A percentile compares a stretch with the other conserved stretches of the same genome.
Evolutionary conservation across 345 rosid species (phyloP).

Genomic region (Acer negundo): DNA sequence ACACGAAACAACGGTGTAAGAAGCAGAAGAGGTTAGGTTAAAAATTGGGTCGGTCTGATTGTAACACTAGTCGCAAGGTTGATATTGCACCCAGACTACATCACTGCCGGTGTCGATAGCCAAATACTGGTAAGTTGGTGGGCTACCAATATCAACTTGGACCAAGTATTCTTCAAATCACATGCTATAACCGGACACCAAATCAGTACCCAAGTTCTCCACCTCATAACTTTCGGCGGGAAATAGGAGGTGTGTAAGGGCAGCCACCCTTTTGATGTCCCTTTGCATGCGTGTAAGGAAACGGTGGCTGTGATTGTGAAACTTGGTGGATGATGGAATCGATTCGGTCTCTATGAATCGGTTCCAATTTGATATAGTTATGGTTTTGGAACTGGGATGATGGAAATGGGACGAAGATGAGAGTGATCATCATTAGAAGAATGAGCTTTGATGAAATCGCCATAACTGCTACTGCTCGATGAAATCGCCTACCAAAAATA

Average conservation of each 20-base stretch:
- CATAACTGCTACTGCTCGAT: too few species aligned
- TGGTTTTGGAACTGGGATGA: slow-evolving; percentile 10
- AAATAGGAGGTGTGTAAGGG: slow-evolving; percentile 51
- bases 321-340: slow-evolving; percentile 21
- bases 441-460: too few species aligned
- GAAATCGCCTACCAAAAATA: too few species aligned
- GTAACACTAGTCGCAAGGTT: too few species aligned
- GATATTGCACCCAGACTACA: slow-evolving; percentile 96
- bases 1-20: slow-evolving; percentile 61
- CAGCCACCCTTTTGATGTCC: slow-evolving; percentile 57
- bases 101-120: slow-evolving; percentile 95
- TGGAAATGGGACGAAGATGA: too few species aligned
- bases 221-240: slow-evolving; percentile 21
- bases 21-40: slow-evolving; percentile 43
- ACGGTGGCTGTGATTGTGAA: slow-evolving; percentile 25
- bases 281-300: slow-evolving; percentile 65
- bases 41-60: slow-evolving; percentile 89
- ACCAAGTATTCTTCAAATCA: slow-evolving; percentile 95
- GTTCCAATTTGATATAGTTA: slow-evolving; percentile 35
- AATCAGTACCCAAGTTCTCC: slow-evolving; percentile 80
- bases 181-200: slow-evolving; percentile 90
- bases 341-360: slow-evolving; percentile 76
- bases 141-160: slow-evolving; percentile 88
- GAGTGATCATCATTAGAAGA: too few species aligned
- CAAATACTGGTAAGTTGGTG: slow-evolving; percentile 79